A percentile compares a stretch with the other conserved stretches of the same genome.
Conservation (phyloP, 345 rosid species). For the Hypericum androsaemum region DNA sequence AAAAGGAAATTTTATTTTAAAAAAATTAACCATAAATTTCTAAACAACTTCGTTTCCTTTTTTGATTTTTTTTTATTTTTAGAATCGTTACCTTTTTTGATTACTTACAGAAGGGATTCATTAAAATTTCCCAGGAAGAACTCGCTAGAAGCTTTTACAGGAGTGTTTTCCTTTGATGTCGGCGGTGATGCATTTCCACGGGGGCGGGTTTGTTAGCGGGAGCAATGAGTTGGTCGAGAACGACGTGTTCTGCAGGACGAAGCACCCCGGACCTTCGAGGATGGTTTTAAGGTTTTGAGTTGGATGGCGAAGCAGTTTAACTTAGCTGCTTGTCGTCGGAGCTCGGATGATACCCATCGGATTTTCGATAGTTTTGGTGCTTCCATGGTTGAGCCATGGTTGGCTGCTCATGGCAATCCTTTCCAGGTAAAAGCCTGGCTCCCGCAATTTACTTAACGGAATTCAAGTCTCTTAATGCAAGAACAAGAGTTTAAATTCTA, state of each 20-base stretch:
- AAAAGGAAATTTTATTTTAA: too few relatives aligned
- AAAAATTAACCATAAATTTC: too few relatives aligned
- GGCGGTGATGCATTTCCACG: slow-evolving; percentile 82
- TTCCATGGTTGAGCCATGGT: slow-evolving; percentile 79
- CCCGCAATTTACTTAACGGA: too few relatives aligned
- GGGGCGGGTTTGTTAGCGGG: slow-evolving; percentile 82
- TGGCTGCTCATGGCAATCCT: slow-evolving; percentile 71
- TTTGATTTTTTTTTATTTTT: too few relatives aligned
- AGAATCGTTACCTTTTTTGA: too few relatives aligned
- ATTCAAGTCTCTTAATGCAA: too few relatives aligned
- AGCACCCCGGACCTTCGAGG: slow-evolving; percentile 75
- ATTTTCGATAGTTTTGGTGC: slow-evolving; percentile 66
- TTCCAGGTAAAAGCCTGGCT: slow-evolving; percentile 29
- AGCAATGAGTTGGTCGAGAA: slow-evolving; percentile 54
- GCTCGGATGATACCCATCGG: slow-evolving; percentile 12
- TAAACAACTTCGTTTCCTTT: too few relatives aligned
- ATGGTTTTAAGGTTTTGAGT: slow-evolving; percentile 65
- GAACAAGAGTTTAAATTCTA: too few relatives aligned
- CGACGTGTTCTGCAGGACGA: slow-evolving; percentile 60
- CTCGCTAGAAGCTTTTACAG: too few relatives aligned
- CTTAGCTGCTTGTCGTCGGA: slow-evolving; percentile 36
- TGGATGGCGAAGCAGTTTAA: slow-evolving; percentile 80
- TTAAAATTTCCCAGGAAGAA: too few relatives aligned
- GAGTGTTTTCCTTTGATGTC: too few relatives aligned
- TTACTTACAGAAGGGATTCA: too few relatives aligned